Evolutionary conservation across 2,329 filamentous ascomycete species (phyloP).

Genomic region (Cephalotrichum gorgonifer): DNA sequence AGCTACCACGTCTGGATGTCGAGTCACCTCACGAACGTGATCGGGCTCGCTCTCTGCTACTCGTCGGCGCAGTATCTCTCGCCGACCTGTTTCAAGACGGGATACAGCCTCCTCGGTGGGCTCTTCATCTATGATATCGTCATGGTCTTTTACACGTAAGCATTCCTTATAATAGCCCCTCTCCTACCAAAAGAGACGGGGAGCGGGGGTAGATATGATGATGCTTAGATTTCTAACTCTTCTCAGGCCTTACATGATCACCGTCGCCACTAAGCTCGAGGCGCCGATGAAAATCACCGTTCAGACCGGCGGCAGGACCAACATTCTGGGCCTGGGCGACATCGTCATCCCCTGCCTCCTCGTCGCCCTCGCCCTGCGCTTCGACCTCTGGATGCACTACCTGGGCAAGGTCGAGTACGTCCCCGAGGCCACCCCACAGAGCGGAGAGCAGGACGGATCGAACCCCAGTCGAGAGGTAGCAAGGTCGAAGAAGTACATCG

Average conservation of each 20-base stretch:
- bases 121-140: constrained; percentile 94
- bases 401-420: constrained; percentile 49
- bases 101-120: constrained; percentile 63
- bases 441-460: constrained; percentile 11
- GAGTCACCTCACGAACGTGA: constrained; percentile 62
- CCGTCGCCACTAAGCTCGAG: constrained; percentile 79
- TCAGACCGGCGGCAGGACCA: constrained; percentile 49
- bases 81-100: constrained; percentile 77
- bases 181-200: no score
- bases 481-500: constrained; percentile 20
- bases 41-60: constrained; percentile 84
- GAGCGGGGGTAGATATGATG: no score
- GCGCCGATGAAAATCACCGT: constrained; percentile 90
- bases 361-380: constrained; percentile 78
- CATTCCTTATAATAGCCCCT: constrained; percentile 8
- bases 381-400: constrained; percentile 82
- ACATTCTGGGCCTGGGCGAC: constrained; percentile 90
- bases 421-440: constrained; percentile 21
- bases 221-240: neutral
- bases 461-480: constrained; percentile 11
- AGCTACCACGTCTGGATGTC: constrained; percentile 57
- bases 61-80: constrained; percentile 73
- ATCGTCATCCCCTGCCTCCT: constrained; percentile 88
- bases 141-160: constrained; percentile 76
- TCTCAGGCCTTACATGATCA: constrained; percentile 66